These are phyloP conservation scores for Jamesozyma lodderae DNA, from an alignment of 805 yeast species.

Conservation along the genomic window DNA sequence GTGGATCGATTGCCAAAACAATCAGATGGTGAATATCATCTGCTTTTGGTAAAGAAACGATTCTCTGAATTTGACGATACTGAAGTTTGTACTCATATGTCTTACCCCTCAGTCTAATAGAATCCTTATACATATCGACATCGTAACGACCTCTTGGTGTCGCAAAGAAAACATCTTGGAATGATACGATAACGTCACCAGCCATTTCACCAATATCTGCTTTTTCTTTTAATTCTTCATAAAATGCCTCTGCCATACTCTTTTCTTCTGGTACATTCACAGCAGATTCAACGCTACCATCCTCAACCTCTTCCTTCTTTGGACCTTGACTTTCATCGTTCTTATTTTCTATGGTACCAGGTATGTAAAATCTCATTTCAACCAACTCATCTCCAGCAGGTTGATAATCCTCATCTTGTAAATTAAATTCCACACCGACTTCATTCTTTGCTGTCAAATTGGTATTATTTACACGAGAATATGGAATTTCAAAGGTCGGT, in stretches of 20 bases:
- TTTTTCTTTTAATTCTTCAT: slow-evolving; percentile 82
- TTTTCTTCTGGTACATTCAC: slow-evolving; percentile 28
- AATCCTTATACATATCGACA: slow-evolving; percentile 81
- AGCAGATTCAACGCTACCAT: slow-evolving; percentile 22
- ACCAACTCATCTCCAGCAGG: slow-evolving; percentile 92
- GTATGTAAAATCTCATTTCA: slow-evolving; percentile 86
- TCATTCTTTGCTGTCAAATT: slow-evolving; percentile 89
- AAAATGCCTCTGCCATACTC: slow-evolving; percentile 75
- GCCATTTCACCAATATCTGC: slow-evolving; percentile 93
- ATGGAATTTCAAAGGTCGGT: slow-evolving; percentile 89
- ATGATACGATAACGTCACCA: slow-evolving; percentile 91
- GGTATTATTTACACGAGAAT: slow-evolving; percentile 66
- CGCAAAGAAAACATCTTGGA: slow-evolving; percentile 80
- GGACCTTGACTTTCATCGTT: slow-evolving; percentile 36
- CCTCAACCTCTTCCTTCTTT: slow-evolving; percentile 13
- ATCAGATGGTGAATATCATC: slow-evolving; percentile 86
- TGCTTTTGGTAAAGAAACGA: slow-evolving; percentile 87
- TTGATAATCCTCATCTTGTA: slow-evolving; percentile 44
- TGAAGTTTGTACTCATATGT: slow-evolving; percentile 95
- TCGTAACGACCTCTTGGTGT: slow-evolving; percentile 99
- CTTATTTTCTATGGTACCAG: slow-evolving; percentile 58
- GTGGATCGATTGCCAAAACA: slow-evolving; percentile 90
- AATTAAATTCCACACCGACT: slow-evolving; percentile 79
- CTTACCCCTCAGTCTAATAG: slow-evolving; percentile 89
- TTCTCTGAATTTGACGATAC: slow-evolving; percentile 79